Percentiles rank a stretch among this genome's conserved stretches.
Conservation (phyloP, 192 early-diverging fungal genomes). For the Allomyces arbusculus region DNA sequence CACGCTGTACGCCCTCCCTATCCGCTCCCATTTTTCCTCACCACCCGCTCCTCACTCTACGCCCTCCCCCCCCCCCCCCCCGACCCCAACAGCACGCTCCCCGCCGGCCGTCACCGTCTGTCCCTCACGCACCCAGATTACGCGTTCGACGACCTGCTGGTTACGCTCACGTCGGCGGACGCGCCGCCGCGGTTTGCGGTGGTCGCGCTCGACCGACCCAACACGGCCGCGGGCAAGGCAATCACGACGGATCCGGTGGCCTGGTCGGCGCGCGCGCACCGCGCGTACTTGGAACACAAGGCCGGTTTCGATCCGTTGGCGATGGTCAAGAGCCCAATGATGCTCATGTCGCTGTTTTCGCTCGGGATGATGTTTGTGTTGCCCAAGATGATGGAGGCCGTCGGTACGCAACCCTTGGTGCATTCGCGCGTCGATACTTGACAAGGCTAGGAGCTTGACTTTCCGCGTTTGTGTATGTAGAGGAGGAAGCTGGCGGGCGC, state of each 20-base stretch:
- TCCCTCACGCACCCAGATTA: not conserved
- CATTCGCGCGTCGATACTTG: no score
- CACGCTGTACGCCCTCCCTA: not conserved
- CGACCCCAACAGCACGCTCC: not conserved
- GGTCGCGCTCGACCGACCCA: not conserved
- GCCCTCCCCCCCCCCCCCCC: no score
- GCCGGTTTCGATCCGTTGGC: not conserved
- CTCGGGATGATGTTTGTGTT: not conserved
- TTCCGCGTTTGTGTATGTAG: no score
- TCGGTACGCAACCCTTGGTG: no score
- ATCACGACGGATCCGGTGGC: not conserved
- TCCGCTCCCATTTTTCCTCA: no score
- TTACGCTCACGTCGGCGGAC: not conserved
- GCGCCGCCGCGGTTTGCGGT: not conserved
- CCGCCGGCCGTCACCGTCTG: not conserved
- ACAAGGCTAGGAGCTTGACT: no score
- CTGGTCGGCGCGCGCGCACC: not conserved
- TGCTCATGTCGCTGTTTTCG: not conserved
- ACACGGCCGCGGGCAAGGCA: not conserved
- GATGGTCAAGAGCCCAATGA: not conserved
- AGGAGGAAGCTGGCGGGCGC: no score
- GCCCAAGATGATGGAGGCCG: not conserved
- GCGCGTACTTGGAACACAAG: not conserved
- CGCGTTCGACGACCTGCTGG: not conserved
- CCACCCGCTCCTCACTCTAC: no score